phyloP scores from a whole-genome alignment of 345 rosid species.

The Lumnitzera racemosa region DNA sequence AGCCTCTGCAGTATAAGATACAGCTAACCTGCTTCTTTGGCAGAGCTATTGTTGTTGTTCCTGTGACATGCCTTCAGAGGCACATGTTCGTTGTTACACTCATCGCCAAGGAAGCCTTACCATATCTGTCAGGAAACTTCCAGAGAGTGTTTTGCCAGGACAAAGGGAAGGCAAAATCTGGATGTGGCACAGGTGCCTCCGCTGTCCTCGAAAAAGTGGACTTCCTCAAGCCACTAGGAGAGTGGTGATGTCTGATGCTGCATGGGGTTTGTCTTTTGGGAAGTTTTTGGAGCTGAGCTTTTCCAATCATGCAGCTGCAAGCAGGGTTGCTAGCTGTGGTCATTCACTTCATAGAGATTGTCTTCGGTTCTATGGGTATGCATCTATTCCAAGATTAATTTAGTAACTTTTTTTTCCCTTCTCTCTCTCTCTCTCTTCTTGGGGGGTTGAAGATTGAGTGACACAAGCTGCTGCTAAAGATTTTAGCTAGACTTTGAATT shows the following conservation, averaged over 20 bases:
- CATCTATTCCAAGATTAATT: not conserved
- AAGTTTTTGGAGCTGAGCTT: slow-evolving; percentile 97
- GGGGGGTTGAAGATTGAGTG: no score
- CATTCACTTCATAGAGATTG: slow-evolving; percentile 99
- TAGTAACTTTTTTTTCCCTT: no score
- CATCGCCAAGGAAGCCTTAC: slow-evolving; percentile 96
- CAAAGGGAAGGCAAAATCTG: slow-evolving; percentile 92
- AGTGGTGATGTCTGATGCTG: slow-evolving; percentile 96
- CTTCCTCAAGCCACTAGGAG: slow-evolving; percentile 94
- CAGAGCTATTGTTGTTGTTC: slow-evolving; percentile 64
- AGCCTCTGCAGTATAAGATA: slow-evolving; percentile 2
- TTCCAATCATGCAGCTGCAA: slow-evolving; percentile 98
- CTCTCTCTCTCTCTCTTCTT: no score
- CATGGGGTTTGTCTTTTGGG: slow-evolving; percentile 96
- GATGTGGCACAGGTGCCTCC: slow-evolving; percentile 99
- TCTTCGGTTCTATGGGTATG: slow-evolving; percentile 97
- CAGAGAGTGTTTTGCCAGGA: slow-evolving; percentile 62
- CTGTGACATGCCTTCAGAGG: slow-evolving; percentile 93
- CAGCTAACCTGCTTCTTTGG: slow-evolving; percentile 12
- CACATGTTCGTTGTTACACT: slow-evolving; percentile 91
- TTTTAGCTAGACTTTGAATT: no score
- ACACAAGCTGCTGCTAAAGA: no score
- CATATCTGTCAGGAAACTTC: slow-evolving; percentile 78
- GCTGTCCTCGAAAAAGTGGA: slow-evolving; percentile 73
- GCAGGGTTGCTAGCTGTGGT: slow-evolving; percentile 97